Base-by-base conservation (phyloP, 257 asterid species). In the Solanum gandarillasii region DNA sequence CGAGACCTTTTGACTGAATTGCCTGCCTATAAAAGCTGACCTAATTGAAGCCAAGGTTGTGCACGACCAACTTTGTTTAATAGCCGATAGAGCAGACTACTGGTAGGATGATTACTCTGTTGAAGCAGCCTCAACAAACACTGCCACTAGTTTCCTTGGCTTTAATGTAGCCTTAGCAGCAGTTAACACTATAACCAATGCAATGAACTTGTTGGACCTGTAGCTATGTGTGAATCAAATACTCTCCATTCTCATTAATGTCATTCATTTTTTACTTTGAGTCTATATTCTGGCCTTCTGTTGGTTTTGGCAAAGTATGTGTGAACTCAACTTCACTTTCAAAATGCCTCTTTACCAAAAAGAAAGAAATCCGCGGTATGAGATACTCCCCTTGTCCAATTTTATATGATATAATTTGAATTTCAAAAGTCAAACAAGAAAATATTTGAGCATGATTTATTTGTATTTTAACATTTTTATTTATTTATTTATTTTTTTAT, bases 51-150 rank as follows among this genome's bases (percentile, higher is more conserved):
- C 98, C 16, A 95, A 96, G 90, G 98, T 89, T 88, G 99, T 97
- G 65, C 98, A 97, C 32, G 99, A 94, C 68, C 98, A 92, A 91
- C 98, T 97, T 52, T 93, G 99, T 90, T 91, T 94, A n/a, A 96
- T 97, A 99, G 98, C 94, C 16, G 99, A 96, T 91, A 92, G 97
- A 98, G 79, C 97, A 96, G 89, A 96, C 96, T 11, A 91, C 92
- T 16, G 90, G 95, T 82, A 90, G 98, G 87, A 96, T 95, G 98
- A 90, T 96, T 34, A 96, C 88, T 90, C 88, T 95, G 81, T 92
- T 96, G 94, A 93, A 94, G 91, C 98, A 96, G 91, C 94, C 95
- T 85, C 98, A 96, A 41, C 99, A 96, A 87, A 96, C 99, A 7
- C 91, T 96, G 46, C 4, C 13, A 85, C 98, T 96, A 48, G 85